These are phyloP conservation scores for Fusarium algeriense DNA, from an alignment of 2,329 filamentous ascomycete species.

Conservation along the genomic window DNA sequence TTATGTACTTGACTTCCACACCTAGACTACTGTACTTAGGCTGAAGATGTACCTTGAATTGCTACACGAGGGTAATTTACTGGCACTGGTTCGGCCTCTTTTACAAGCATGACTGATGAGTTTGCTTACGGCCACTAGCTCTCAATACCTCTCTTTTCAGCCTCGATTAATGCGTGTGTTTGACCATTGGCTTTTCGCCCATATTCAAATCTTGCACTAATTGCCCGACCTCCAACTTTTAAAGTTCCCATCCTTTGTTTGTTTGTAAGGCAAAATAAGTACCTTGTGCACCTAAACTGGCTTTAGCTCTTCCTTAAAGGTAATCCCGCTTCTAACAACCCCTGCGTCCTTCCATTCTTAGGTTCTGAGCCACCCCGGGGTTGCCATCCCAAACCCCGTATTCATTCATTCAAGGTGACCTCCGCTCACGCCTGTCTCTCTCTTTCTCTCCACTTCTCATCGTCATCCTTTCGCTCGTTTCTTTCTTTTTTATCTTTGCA, in stretches of 20 bases:
- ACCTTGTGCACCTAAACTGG: constrained; percentile 5
- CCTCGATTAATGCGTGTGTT: background rate
- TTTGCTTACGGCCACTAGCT: background rate
- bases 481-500: constrained; percentile 10
- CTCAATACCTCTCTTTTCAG: background rate
- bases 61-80: constrained; percentile 1
- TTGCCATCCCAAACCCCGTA: constrained; percentile 4
- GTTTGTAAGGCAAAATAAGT: background rate
- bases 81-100: background rate
- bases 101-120: background rate
- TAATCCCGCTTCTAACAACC: constrained; percentile 17
- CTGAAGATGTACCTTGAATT: background rate
- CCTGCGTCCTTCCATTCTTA: constrained; percentile 29
- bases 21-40: background rate
- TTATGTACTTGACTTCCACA: background rate
- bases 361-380: background rate
- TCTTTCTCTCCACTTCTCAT: constrained; percentile 15
- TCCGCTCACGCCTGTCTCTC: constrained; percentile 14
- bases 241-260: constrained; percentile 7
- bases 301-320: constrained; percentile 15
- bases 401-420: background rate
- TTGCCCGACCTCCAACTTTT: constrained; percentile 16
- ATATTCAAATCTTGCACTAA: background rate
- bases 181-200: background rate
- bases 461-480: constrained; percentile 9